A percentile compares a stretch with the other conserved stretches of the same genome.
Evolutionary conservation across 2,329 filamentous ascomycete species (phyloP).

Genomic region (Fusarium sp.): DNA sequence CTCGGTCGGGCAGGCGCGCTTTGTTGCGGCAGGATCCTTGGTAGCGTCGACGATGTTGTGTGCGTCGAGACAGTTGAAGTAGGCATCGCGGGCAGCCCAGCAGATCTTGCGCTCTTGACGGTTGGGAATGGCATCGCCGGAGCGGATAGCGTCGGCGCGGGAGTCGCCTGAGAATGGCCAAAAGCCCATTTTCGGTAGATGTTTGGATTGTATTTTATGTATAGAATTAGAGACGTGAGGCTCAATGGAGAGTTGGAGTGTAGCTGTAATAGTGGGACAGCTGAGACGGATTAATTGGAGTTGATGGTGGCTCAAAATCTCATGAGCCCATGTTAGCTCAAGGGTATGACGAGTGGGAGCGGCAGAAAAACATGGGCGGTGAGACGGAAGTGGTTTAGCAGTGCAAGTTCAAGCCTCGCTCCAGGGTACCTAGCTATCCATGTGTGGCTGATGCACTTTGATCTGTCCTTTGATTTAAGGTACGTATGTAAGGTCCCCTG

Average conservation of each 20-base stretch:
- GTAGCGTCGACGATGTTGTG: slow-evolving; percentile 80
- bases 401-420: slow-evolving; percentile 7
- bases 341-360: slow-evolving; percentile 31
- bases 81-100: slow-evolving; percentile 89
- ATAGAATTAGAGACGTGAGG: background rate
- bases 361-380: slow-evolving; percentile 37
- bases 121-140: slow-evolving; percentile 79
- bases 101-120: slow-evolving; percentile 83
- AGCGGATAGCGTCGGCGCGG: slow-evolving; percentile 66
- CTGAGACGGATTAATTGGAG: background rate
- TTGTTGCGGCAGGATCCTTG: slow-evolving; percentile 56
- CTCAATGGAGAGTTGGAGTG: slow-evolving; percentile 15
- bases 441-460: slow-evolving; percentile 28
- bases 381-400: slow-evolving; percentile 10
- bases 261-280: slow-evolving; percentile 17
- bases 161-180: slow-evolving; percentile 60
- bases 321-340: slow-evolving; percentile 19
- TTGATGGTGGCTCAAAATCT: slow-evolving; percentile 33
- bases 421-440: slow-evolving; percentile 16
- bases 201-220: background rate
- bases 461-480: slow-evolving; percentile 30
- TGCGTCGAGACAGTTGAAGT: slow-evolving; percentile 88
- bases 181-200: slow-evolving; percentile 57
- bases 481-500: background rate
- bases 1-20: slow-evolving; percentile 56